A percentile compares a stretch with the other conserved stretches of the same genome.
These are phyloP conservation scores for Ricinus communis DNA, from an alignment of 345 rosid species.

Conservation along the genomic window DNA sequence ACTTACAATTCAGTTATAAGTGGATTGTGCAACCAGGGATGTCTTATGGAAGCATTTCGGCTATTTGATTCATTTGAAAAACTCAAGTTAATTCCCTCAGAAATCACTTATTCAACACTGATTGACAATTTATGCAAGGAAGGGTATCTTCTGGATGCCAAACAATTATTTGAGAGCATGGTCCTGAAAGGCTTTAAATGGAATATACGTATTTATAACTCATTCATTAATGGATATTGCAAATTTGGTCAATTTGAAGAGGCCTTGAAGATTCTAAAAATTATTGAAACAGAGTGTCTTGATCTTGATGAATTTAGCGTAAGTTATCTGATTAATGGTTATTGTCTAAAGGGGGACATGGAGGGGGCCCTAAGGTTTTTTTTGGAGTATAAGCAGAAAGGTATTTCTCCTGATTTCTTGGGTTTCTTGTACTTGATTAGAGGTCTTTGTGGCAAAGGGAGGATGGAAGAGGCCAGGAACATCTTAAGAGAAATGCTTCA, in stretches of 20 bases:
- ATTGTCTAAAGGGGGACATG: conserved; percentile 68
- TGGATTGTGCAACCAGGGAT: conserved; percentile 77
- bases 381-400: conserved; percentile 51
- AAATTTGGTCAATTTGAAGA: conserved; percentile 61
- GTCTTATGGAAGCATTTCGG: conserved; percentile 82
- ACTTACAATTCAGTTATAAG: conserved; percentile 68
- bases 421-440: conserved; percentile 66
- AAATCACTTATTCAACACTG: conserved; percentile 56
- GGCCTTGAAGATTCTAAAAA: conserved; percentile 51
- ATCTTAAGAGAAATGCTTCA: conserved; percentile 85
- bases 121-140: conserved; percentile 70
- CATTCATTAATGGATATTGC: conserved; percentile 61
- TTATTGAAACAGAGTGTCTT: conserved; percentile 43
- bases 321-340: conserved; percentile 71
- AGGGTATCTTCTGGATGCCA: conserved; percentile 65
- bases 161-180: conserved; percentile 58
- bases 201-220: conserved; percentile 56
- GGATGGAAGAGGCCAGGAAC: conserved; percentile 87
- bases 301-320: conserved; percentile 65
- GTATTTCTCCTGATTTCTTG: conserved; percentile 64
- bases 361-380: conserved; percentile 69
- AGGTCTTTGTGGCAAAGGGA: conserved; percentile 78
- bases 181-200: conserved; percentile 44
- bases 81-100: conserved; percentile 55
- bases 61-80: conserved; percentile 77